These are phyloP conservation scores for Pascua sp. DNA, from an alignment of 1,284 basidiomycete species.

Conservation along the genomic window DNA sequence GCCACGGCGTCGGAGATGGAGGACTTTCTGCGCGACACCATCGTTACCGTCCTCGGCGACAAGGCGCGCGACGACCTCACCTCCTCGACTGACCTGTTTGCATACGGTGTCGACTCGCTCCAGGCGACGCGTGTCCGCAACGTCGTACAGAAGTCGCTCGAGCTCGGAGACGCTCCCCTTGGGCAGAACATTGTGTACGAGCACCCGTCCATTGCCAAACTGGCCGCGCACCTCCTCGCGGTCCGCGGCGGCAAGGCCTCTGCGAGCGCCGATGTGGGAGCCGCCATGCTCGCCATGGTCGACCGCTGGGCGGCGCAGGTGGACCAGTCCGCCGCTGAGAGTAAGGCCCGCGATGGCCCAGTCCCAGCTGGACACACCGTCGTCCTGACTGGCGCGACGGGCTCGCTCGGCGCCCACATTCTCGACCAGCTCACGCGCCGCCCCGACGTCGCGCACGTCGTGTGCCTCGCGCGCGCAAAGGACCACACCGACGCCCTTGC, in stretches of 20 bases:
- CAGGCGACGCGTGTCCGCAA: slow-evolving; percentile 59
- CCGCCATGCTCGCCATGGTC: slow-evolving; percentile 50
- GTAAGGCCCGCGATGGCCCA: neutral
- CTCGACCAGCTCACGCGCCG: slow-evolving; percentile 53
- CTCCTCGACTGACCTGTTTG: slow-evolving; percentile 38
- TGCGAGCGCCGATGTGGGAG: slow-evolving; percentile 5
- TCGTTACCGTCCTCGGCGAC: slow-evolving; percentile 46
- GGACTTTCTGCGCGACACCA: slow-evolving; percentile 47
- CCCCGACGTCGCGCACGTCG: slow-evolving; percentile 50
- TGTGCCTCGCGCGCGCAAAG: slow-evolving; percentile 54
- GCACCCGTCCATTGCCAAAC: slow-evolving; percentile 38
- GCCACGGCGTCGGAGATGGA: slow-evolving; percentile 43
- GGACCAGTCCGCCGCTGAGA: neutral
- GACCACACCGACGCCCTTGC: slow-evolving; percentile 33
- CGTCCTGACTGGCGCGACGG: slow-evolving; percentile 60
- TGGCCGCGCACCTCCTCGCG: slow-evolving; percentile 33
- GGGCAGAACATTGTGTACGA: slow-evolving; percentile 53
- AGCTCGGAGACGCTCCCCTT: slow-evolving; percentile 42
- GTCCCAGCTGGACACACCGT: slow-evolving; percentile 2
- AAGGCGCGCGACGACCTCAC: slow-evolving; percentile 32
- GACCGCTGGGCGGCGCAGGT: slow-evolving; percentile 49
- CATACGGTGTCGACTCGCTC: slow-evolving; percentile 58
- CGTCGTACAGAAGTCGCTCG: slow-evolving; percentile 53
- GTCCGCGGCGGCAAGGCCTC: slow-evolving; percentile 33
- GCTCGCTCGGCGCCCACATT: slow-evolving; percentile 61